Conservation (phyloP, 345 rosid genomes). For the Cardamine chenopodiifolia region DNA sequence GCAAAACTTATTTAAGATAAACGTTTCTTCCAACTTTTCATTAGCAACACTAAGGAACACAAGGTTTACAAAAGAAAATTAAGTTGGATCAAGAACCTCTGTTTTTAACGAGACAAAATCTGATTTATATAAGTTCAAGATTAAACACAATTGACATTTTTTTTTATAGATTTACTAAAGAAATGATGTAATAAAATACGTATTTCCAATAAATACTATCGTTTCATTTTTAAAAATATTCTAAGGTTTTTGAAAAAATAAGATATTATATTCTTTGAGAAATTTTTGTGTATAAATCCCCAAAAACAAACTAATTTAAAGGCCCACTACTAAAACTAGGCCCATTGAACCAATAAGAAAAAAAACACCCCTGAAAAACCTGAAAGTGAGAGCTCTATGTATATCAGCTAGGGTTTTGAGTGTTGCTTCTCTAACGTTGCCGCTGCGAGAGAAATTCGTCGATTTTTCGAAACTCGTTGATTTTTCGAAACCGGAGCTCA, state of each 20-base stretch:
- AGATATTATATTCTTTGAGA: too few species aligned
- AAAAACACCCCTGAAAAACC: conserved; percentile 23
- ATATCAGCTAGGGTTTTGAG: conserved; percentile 21
- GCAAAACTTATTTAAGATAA: too few species aligned
- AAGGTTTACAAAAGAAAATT: background rate
- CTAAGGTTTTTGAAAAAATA: background rate
- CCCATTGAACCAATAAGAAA: background rate
- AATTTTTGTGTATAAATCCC: too few species aligned
- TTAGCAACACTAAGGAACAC: too few species aligned
- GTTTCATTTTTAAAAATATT: background rate
- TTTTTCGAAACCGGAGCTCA: conserved; percentile 21
- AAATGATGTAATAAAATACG: too few species aligned
- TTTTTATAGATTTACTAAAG: too few species aligned
- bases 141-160: background rate
- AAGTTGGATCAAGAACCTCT: background rate
- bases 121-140: background rate
- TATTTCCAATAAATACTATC: too few species aligned
- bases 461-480: conserved; percentile 18
- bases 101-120: background rate
- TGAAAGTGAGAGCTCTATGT: conserved; percentile 30
- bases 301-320: background rate
- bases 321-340: background rate
- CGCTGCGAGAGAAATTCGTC: conserved; percentile 24
- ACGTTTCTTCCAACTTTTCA: too few species aligned
- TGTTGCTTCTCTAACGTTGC: conserved; percentile 4